Base-by-base conservation (phyloP, 495 filamentous ascomycete genomes). In the Aspergillus biplanus region DNA sequence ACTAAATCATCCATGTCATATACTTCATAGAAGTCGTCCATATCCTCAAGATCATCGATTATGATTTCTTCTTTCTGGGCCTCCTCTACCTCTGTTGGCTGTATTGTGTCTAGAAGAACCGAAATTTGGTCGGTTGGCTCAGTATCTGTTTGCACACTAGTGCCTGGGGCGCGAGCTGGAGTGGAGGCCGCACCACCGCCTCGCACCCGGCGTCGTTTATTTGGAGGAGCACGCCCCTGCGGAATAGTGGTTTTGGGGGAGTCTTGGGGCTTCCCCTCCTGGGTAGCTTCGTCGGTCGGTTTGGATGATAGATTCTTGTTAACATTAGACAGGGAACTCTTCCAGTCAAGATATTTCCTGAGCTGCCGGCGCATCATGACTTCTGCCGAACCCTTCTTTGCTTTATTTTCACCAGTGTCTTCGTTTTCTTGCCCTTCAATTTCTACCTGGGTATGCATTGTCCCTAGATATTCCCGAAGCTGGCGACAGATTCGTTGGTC, bases 1-100 rank as follows among this genome's bases (percentile, higher is more conserved):
- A 97, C 83, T 31, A 98, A 79, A 66, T 97, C 89, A 48, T 92
- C 85, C 89, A 94, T 95, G 50, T 97, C 92, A 71, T 93, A 97
- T 21, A 97, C 84, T 73, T 96, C 88, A 68, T 93, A 98, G 74
- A 89, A 97, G 70, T 96, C 89, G 56, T 92, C 90, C 72, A 92
- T 90, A 84, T 96, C 92, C 44, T 97, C 91, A 21, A 98, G 77
- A 0, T 92, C 88, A 75, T 99, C 95, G 21, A 86, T 79, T 0
- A 87, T 81, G 44, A 96, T 82, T 63, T 97, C 94, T 48, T 88
- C 86, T 67, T 90, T 91, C 47, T 87, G 82, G 13, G 72, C 73
- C 48, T 84, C 78, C 66, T 92, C 90, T 5, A 71, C 71, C 54
- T 89, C 88, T 0, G 86, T 89, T 13, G 88, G 87, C 67, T 85